Base-by-base conservation (phyloP, 2,329 filamentous ascomycete genomes). In the Ophiobolus disseminans region DNA sequence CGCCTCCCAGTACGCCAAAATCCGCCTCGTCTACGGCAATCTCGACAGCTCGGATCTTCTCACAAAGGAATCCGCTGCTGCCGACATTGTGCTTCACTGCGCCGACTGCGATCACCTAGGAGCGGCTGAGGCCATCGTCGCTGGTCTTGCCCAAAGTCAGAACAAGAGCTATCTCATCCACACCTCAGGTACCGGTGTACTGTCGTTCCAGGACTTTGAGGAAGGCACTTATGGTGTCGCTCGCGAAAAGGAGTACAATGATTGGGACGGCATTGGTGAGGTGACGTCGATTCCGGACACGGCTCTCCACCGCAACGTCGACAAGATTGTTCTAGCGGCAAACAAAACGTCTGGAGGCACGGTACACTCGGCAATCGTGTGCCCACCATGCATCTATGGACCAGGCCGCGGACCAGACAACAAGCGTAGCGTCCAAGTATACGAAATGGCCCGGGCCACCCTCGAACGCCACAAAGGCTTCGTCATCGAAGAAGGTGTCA, bases 291-390 rank as follows among this genome's bases (percentile, higher is more conserved):
- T 88, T 0, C 85, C 85, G 0, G 81, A 85, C 61, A 62, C 72
- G 0, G 85, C 80, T 8, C 64, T 78, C 19, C 88, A 91, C 72
- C 82, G 86, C 11, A 77, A 86, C 60, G 82, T 90, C 3, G 89
- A 93, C 70, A 82, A 85, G 65, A 78, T 89, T 19, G 81, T 91
- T n/a, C 73, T 87, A 0, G 74, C 68, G 0, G 76, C 80, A 74
- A 3, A 68, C 70, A 2, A 65, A 73, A 42, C 73, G 78, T 45
- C 71, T 73, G 73, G 76, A 6, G 69, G 70, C 0, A 75, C 9
- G 30, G 16, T 86, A 5, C 57, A 56, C 14, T 66, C 71, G 2
- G 72, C 73, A 13, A 80, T 89, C 19, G 77, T 89, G 2, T 87
- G 83, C 54, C 85, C 86, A 7, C 84, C 85, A 0, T 82, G 80